Conservation (phyloP, 768 basidiomycete species). For the Naganishia antarctica region DNA sequence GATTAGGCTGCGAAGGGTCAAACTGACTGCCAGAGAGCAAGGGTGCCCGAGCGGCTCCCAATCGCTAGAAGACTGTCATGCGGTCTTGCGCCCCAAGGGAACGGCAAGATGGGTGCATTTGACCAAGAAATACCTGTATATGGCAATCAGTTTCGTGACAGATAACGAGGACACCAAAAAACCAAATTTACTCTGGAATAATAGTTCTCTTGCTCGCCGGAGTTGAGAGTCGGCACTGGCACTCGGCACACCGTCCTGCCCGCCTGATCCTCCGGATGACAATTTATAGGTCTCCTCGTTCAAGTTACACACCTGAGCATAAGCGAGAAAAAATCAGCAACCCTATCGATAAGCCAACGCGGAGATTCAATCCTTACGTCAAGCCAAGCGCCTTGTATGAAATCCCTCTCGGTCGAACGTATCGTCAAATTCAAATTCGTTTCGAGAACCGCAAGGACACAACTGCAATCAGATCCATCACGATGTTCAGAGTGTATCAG, state of each 20-base stretch:
- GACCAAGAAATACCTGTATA: slow-evolving; percentile 12
- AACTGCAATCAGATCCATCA: background rate
- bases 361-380: background rate
- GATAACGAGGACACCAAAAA: background rate
- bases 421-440: slow-evolving; percentile 13
- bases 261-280: background rate
- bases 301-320: background rate
- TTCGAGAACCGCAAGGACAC: slow-evolving; percentile 6
- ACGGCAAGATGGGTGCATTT: slow-evolving; percentile 4
- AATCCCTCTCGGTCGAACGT: slow-evolving; percentile 5
- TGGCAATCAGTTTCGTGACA: background rate
- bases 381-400: slow-evolving; percentile 1
- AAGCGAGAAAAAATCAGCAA: background rate
- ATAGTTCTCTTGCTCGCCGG: background rate
- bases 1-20: no score
- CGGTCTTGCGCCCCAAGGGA: slow-evolving; percentile 13
- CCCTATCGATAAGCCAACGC: background rate
- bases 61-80: slow-evolving; percentile 16
- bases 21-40: slow-evolving; percentile 14
- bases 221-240: background rate
- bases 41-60: background rate
- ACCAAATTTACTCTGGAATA: slow-evolving; percentile 5
- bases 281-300: slow-evolving; percentile 9
- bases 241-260: background rate
- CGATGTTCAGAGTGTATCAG: background rate